phyloP scores from a whole-genome alignment of 225 moss, liverwort and hornwort genomes.

The Neckera pumila region DNA sequence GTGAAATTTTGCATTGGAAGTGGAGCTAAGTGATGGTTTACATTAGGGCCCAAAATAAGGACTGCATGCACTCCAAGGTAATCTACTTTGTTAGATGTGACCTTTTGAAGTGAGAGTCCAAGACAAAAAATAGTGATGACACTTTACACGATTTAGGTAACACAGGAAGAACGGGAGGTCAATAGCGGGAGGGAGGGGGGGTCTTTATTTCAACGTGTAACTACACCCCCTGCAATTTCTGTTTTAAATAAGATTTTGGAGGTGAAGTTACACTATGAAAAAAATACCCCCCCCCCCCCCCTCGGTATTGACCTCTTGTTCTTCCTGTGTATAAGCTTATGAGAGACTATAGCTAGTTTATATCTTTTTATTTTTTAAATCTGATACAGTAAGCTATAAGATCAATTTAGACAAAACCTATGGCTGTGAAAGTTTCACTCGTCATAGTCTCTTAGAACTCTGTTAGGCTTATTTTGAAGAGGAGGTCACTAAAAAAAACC shows the following conservation, averaged over 20 bases:
- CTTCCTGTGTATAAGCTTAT: neutral
- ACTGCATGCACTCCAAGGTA: fast-evolving
- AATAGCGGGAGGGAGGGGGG: too few relatives aligned
- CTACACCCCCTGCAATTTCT: too few relatives aligned
- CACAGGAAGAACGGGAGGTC: too few relatives aligned
- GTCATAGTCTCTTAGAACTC: neutral
- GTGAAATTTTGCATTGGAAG: too few relatives aligned
- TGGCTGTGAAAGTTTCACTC: neutral
- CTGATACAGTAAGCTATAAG: fast-evolving
- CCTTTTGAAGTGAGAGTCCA: fast-evolving
- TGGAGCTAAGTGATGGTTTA: fast-evolving
- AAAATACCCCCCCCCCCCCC: too few relatives aligned
- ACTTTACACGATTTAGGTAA: neutral
- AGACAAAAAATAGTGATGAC: neutral
- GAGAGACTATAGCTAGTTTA: fast-evolving
- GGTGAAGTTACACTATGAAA: too few relatives aligned
- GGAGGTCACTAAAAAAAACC: neutral
- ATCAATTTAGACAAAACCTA: neutral
- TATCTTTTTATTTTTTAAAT: neutral
- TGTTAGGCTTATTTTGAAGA: neutral
- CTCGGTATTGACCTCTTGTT: too few relatives aligned
- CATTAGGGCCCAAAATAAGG: fast-evolving
- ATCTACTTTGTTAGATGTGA: neutral
- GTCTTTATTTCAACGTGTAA: too few relatives aligned
- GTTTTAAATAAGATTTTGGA: too few relatives aligned